A percentile compares a stretch with the other conserved stretches of the same genome.
These are phyloP conservation scores for sweet orange (Citrus sinensis) DNA, from an alignment of 345 rosid species.

Conservation along the genomic window DNA sequence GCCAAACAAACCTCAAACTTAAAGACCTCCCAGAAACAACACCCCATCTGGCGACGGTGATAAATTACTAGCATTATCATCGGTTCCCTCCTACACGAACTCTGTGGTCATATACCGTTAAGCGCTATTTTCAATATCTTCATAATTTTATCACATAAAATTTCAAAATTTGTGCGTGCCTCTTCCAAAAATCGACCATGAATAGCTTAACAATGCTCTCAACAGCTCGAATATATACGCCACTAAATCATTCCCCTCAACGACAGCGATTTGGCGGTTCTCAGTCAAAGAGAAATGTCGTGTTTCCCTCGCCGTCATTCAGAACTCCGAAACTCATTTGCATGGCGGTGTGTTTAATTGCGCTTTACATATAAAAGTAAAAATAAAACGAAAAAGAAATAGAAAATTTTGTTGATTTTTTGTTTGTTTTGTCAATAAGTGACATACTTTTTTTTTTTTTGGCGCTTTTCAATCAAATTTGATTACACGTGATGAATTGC, in stretches of 20 bases:
- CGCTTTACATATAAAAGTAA: neutral
- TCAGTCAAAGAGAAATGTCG: conserved; percentile 19
- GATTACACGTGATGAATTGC: neutral
- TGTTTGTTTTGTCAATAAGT: neutral
- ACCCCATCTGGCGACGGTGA: neutral
- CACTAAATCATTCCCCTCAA: conserved; percentile 19
- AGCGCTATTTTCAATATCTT: neutral
- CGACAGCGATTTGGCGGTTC: conserved; percentile 15
- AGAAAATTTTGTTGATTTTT: neutral
- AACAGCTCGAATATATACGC: conserved; percentile 35
- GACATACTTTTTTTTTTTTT: neutral
- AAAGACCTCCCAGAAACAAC: neutral
- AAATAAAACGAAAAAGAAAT: no score
- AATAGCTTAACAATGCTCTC: conserved; percentile 41
- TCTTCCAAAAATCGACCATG: conserved; percentile 19
- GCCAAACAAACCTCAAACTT: neutral
- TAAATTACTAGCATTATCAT: neutral
- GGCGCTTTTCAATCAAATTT: neutral
- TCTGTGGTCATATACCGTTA: neutral
- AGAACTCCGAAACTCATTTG: conserved; percentile 58
- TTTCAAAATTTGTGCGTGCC: neutral
- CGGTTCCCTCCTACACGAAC: neutral
- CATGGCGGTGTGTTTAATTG: conserved; percentile 67
- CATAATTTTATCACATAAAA: neutral
- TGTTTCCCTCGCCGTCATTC: conserved; percentile 23